Base-by-base conservation (phyloP, 192 early-diverging fungal species). In the Gryganskiella cystojenkinii region DNA sequence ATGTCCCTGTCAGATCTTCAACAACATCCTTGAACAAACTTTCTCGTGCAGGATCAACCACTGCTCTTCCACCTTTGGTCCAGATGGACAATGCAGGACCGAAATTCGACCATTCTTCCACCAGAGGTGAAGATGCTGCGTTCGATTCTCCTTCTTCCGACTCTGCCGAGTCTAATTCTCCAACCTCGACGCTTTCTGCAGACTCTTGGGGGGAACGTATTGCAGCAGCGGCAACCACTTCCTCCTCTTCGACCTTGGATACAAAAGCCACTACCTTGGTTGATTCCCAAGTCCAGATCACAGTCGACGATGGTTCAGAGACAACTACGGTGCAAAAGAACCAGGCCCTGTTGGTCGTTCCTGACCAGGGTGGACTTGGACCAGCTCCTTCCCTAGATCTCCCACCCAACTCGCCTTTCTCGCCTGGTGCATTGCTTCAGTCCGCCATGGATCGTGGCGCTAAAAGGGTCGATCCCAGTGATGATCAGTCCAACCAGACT, bases 401-500 rank as follows among this genome's bases (percentile, higher is more conserved):
- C 10, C 34, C 49, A 17, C 71, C 61, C 2, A 65, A 65, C 59
- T 65, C 71, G 19, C 71, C 71, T 3, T 73, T 65, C 56, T 73
- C 71, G 1, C 71, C 63, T 50, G 61, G 55, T 9, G n/a, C n/a
- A n/a, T n/a, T n/a, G n/a, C n/a, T n/a, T n/a, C n/a, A n/a, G n/a
- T n/a, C n/a, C n/a, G n/a, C n/a, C n/a, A n/a, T n/a, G n/a, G n/a
- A n/a, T n/a, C n/a, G n/a, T n/a, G n/a, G n/a, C n/a, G n/a, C n/a
- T n/a, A 31, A 49, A 31, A 68, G 14, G 17, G 46, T 57, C 6
- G 46, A 58, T 14, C 15, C 58, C 15, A 30, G n/a, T n/a, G n/a
- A n/a, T n/a, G n/a, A n/a, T n/a, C n/a, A n/a, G n/a, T n/a, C n/a
- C n/a, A n/a, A n/a, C n/a, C n/a, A n/a, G n/a, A n/a, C n/a, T n/a